These are phyloP conservation scores for Tricholoma saponaceum DNA, from an alignment of 768 basidiomycete genomes.

Conservation along the genomic window DNA sequence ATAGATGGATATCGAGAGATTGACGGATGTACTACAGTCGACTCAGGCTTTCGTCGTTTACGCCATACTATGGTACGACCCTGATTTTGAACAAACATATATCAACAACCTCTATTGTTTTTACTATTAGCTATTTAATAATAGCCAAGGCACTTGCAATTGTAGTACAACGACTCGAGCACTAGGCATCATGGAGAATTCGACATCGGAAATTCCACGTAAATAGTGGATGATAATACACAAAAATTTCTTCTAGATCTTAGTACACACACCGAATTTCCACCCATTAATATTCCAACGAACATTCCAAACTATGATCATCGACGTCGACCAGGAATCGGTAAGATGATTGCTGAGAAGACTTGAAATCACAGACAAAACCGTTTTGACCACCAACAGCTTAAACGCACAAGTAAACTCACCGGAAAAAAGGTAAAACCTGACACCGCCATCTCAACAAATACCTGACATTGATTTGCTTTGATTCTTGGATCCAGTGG, in stretches of 20 bases:
- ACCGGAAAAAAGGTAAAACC: conserved; percentile 22
- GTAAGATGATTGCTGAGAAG: conserved; percentile 19
- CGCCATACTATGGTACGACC: too few species aligned
- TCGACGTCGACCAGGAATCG: conserved; percentile 16
- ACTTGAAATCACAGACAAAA: conserved; percentile 6
- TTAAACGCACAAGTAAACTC: conserved; percentile 3
- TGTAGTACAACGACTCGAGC: too few species aligned
- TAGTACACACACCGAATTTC: too few species aligned
- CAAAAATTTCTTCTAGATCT: background rate
- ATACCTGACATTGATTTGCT: conserved; percentile 24
- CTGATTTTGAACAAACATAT: background rate
- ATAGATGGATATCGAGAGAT: too few species aligned
- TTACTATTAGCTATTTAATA: too few species aligned
- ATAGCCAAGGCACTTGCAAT: too few species aligned
- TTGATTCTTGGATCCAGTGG: conserved; percentile 34
- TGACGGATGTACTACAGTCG: too few species aligned
- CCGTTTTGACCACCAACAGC: background rate
- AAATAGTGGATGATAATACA: background rate
- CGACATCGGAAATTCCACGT: too few species aligned
- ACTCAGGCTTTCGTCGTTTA: too few species aligned
- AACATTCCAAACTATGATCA: background rate
- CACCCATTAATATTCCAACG: background rate
- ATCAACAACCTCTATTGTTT: too few species aligned
- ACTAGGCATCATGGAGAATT: too few species aligned
- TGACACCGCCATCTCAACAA: conserved; percentile 23